Evolutionary conservation across 305 asterid genomes (phyloP).

Genomic region (Fraxinus ornus): DNA sequence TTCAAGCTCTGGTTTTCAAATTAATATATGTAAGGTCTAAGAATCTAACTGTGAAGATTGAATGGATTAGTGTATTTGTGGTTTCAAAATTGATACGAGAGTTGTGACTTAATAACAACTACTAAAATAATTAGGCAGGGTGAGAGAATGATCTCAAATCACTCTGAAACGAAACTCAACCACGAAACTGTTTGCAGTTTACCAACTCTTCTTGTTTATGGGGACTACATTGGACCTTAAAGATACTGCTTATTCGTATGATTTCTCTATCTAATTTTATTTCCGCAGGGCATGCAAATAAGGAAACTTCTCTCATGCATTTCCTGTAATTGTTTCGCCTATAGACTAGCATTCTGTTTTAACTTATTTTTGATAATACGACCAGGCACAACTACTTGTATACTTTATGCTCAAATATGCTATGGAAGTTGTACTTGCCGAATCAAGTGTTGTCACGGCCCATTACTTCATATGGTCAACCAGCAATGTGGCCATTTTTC

Average conservation of each 20-base stretch:
- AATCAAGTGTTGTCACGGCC: conserved; percentile 63
- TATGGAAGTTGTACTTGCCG: conserved; percentile 76
- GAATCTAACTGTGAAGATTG: neutral
- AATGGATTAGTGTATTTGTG: neutral
- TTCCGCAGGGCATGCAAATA: neutral
- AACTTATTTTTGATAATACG: neutral
- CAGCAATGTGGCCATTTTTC: conserved; percentile 61
- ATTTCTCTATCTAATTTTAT: neutral
- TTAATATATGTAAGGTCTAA: neutral
- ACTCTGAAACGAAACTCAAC: neutral
- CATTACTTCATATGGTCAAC: conserved; percentile 77
- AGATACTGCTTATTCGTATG: neutral
- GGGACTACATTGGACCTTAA: neutral
- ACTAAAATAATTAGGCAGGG: neutral
- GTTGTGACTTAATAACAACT: neutral
- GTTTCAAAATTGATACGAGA: neutral
- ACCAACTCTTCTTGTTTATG: neutral
- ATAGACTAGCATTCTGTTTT: neutral
- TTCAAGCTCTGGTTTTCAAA: neutral
- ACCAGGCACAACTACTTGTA: conserved; percentile 61
- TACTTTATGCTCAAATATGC: conserved; percentile 83
- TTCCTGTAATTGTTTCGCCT: neutral
- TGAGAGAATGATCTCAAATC: neutral
- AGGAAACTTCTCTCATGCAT: neutral
- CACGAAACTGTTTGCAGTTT: neutral